Evolutionary conservation across 2,329 filamentous ascomycete genomes (phyloP).

Genomic region (Neopestalotiopsis sp.): DNA sequence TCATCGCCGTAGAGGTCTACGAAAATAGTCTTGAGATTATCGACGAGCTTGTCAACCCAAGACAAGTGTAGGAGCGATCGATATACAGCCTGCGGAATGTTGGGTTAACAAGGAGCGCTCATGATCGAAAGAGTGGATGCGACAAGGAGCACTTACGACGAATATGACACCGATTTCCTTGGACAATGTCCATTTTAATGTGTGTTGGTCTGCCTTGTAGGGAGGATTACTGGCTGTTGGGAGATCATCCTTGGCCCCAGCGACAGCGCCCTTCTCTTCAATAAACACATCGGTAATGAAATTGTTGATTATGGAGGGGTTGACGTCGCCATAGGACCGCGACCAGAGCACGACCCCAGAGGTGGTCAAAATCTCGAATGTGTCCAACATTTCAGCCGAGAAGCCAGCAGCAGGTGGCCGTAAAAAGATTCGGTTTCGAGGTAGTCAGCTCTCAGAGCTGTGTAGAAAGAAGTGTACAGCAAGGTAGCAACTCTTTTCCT

Average conservation of each 20-base stretch:
- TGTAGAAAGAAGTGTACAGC: conserved; percentile 4
- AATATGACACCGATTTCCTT: conserved; percentile 97
- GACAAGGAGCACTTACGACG: conserved; percentile 65
- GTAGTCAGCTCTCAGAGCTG: background rate
- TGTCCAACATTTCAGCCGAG: conserved; percentile 77
- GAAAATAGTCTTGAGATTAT: conserved; percentile 93
- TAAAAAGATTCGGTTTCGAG: conserved; percentile 13
- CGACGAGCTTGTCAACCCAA: conserved; percentile 96
- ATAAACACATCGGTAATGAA: conserved; percentile 98
- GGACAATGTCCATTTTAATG: conserved; percentile 88
- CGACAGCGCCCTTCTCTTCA: conserved; percentile 79
- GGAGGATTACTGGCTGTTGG: conserved; percentile 70
- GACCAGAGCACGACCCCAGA: conserved; percentile 98
- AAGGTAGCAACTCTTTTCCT: conserved; percentile 4
- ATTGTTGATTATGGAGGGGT: conserved; percentile 85
- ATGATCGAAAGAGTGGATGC: conserved; percentile 15
- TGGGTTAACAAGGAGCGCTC: conserved; percentile 24
- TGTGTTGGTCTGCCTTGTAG: conserved; percentile 93
- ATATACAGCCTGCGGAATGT: conserved; percentile 78
- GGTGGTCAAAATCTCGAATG: conserved; percentile 94
- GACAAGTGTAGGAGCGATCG: conserved; percentile 92
- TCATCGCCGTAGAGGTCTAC: conserved; percentile 89
- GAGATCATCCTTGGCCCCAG: conserved; percentile 62
- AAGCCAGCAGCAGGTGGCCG: background rate
- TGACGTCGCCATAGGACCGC: conserved; percentile 80